Conservation (phyloP, 2,329 filamentous ascomycete genomes). For the Aureobasidium vineae region DNA sequence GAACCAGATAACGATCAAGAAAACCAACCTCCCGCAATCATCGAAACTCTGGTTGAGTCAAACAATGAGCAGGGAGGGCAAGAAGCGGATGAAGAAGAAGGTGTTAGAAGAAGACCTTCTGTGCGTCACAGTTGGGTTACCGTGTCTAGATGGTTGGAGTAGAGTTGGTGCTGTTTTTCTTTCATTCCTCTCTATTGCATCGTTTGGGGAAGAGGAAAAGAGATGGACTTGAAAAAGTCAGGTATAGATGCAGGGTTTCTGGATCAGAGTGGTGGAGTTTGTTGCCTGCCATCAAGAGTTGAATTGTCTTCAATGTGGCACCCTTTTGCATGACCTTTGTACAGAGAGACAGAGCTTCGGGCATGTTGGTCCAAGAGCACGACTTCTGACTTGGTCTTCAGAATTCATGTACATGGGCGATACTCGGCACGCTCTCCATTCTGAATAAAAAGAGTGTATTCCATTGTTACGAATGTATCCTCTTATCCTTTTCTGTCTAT, state of each 20-base stretch:
- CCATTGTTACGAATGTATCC: neutral
- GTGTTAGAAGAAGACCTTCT: neutral
- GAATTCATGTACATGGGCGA: neutral
- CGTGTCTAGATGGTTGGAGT: slow-evolving; percentile 20
- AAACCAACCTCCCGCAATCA: neutral
- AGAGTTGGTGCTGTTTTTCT: neutral
- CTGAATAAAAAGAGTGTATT: neutral
- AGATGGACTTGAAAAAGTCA: neutral
- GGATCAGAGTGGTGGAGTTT: no score
- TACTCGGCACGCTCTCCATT: neutral
- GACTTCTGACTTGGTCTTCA: neutral
- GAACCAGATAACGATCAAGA: neutral
- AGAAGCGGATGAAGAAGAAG: neutral
- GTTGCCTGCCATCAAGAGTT: no score
- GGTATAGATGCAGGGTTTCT: no score
- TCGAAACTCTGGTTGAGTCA: neutral
- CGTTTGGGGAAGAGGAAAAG: neutral
- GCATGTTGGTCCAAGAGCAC: neutral
- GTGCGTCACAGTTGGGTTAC: slow-evolving; percentile 17
- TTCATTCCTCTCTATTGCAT: neutral
- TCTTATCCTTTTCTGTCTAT: neutral
- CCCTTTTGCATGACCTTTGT: neutral
- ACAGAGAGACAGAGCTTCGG: no score
- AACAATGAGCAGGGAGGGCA: neutral
- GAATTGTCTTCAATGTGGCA: no score